Evolutionary conservation across 768 basidiomycete species (phyloP).

Genomic region (Kwoniella dendrophila): DNA sequence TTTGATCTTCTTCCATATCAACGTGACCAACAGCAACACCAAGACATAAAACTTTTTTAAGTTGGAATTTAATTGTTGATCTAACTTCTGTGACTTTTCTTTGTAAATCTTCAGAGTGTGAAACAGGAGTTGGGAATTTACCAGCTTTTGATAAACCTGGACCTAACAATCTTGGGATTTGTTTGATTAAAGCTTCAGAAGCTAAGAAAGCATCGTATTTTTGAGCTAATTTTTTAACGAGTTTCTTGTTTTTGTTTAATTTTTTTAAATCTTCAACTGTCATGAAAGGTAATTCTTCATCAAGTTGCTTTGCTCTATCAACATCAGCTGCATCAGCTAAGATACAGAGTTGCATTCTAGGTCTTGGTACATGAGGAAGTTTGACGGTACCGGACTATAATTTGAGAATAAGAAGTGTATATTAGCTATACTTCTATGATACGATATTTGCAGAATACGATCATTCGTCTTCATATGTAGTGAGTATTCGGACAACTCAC

Average conservation of each 20-base stretch:
- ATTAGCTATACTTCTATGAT: background rate
- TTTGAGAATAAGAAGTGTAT: background rate
- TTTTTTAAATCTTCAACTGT: conserved; percentile 99
- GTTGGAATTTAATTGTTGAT: conserved; percentile 99
- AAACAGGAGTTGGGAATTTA: conserved; percentile 97
- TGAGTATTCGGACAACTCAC: too few species aligned
- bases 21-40: conserved; percentile 98
- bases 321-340: conserved; percentile 98
- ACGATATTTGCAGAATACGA: background rate
- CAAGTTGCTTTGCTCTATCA: conserved; percentile 61
- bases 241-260: conserved; percentile 99
- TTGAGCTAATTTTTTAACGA: conserved; percentile 99
- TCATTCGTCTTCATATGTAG: background rate
- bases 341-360: conserved; percentile 99
- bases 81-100: conserved; percentile 93
- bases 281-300: conserved; percentile 72
- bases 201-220: conserved; percentile 99
- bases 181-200: conserved; percentile 97
- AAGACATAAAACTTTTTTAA: conserved; percentile 94
- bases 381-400: conserved; percentile 60
- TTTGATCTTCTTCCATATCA: conserved; percentile 96
- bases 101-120: conserved; percentile 82
- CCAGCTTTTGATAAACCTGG: conserved; percentile 99
- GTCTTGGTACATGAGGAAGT: conserved; percentile 94
- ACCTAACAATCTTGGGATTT: conserved; percentile 98